Conservation (phyloP, 345 rosid species). For the Conringia planisiliqua region DNA sequence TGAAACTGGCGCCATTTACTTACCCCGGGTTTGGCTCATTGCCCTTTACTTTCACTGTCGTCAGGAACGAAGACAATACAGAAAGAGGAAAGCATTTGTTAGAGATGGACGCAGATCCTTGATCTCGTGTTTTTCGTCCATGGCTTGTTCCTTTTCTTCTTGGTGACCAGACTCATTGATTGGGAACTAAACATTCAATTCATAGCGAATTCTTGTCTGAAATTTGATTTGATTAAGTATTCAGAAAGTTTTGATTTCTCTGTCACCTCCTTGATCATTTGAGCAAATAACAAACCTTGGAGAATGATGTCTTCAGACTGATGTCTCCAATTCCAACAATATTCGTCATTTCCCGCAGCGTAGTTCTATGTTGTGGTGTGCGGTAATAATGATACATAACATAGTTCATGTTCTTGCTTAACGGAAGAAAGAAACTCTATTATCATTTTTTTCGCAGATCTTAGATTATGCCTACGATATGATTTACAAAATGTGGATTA, state of each 20-base stretch:
- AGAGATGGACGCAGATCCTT: slow-evolving; percentile 9
- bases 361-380: neutral
- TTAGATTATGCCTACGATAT: too few species aligned
- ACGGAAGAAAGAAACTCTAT: too few species aligned
- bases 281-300: neutral
- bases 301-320: neutral
- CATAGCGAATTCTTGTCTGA: slow-evolving; percentile 1
- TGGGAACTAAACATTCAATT: neutral
- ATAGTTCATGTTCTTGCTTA: neutral
- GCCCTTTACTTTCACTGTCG: neutral
- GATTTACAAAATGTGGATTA: too few species aligned
- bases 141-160: neutral
- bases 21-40: neutral
- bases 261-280: slow-evolving; percentile 3
- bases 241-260: neutral
- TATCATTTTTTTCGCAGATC: too few species aligned
- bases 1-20: neutral
- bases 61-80: slow-evolving; percentile 5
- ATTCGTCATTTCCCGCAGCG: neutral
- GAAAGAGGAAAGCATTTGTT: slow-evolving; percentile 6
- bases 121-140: neutral
- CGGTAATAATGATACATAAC: neutral
- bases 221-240: slow-evolving; percentile 4
- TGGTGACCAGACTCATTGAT: slow-evolving; percentile 14
- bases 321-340: neutral